Percentiles rank a stretch among this genome's conserved stretches.
phyloP scores from a whole-genome alignment of 2,329 filamentous ascomycete genomes.

The Thyridium curvatum region DNA sequence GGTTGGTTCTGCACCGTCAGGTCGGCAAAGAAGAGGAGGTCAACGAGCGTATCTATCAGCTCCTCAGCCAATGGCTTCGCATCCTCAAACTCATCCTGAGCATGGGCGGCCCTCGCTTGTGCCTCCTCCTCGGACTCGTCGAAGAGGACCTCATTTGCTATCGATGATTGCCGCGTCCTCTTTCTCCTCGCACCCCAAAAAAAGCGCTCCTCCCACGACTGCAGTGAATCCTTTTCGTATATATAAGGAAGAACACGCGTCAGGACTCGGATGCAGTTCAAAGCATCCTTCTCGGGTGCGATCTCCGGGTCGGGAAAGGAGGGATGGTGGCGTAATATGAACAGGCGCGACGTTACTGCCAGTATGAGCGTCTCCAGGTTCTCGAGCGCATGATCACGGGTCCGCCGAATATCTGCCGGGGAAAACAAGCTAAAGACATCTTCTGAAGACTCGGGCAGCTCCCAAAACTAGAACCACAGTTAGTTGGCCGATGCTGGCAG shows the following conservation, averaged over 20 bases:
- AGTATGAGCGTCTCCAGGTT: slow-evolving; percentile 88
- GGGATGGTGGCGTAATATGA: slow-evolving; percentile 77
- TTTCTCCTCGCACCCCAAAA: slow-evolving; percentile 79
- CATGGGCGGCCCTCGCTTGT: slow-evolving; percentile 30
- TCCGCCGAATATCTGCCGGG: slow-evolving; percentile 78
- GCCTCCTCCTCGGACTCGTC: slow-evolving; percentile 60
- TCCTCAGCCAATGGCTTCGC: slow-evolving; percentile 87
- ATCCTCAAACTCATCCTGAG: slow-evolving; percentile 65
- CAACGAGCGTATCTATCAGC: slow-evolving; percentile 81
- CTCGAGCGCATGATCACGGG: slow-evolving; percentile 74
- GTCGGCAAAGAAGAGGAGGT: slow-evolving; percentile 85
- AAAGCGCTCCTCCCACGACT: slow-evolving; percentile 84
- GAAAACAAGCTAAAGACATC: slow-evolving; percentile 97
- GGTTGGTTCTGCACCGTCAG: slow-evolving; percentile 75
- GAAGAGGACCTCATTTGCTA: slow-evolving; percentile 74
- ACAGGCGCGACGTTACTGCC: slow-evolving; percentile 75
- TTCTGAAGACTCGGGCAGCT: slow-evolving; percentile 89
- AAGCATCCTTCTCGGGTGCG: slow-evolving; percentile 77
- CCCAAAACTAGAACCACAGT: slow-evolving; percentile 69
- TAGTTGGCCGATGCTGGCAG: slow-evolving; percentile 1
- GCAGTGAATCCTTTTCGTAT: slow-evolving; percentile 80
- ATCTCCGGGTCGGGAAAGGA: slow-evolving; percentile 84
- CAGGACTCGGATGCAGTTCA: slow-evolving; percentile 90
- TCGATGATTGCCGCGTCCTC: slow-evolving; percentile 58
- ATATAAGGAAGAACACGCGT: slow-evolving; percentile 86